These are phyloP conservation scores for Dipteronia dyeriana DNA, from an alignment of 345 rosid species.

Conservation along the genomic window DNA sequence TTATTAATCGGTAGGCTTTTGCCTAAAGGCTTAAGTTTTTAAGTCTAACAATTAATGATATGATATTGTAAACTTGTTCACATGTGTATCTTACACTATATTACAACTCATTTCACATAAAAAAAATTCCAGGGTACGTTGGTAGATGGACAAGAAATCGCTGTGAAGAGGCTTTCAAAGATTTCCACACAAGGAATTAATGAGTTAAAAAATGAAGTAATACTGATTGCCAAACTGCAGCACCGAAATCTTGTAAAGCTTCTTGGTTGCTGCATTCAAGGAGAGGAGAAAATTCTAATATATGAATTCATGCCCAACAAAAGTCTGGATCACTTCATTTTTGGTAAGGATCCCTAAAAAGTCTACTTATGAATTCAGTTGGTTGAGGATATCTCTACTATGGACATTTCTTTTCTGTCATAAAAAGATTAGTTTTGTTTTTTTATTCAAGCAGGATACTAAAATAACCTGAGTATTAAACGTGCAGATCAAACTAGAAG, in stretches of 20 bases:
- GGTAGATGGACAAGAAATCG: constrained; percentile 43
- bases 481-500: constrained; percentile 27
- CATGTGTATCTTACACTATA: no score
- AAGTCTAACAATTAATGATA: no score
- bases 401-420: no score
- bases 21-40: no score
- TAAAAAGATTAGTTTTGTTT: no score
- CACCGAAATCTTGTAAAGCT: constrained; percentile 54
- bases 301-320: constrained; percentile 40
- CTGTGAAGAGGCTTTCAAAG: constrained; percentile 48
- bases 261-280: constrained; percentile 36
- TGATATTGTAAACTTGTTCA: no score
- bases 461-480: not conserved
- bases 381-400: no score
- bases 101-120: no score
- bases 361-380: no score
- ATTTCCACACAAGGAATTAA: constrained; percentile 46
- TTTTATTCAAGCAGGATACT: not conserved
- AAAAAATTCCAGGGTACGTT: constrained; percentile 37
- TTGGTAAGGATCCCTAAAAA: constrained; percentile 5
- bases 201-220: constrained; percentile 53
- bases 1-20: no score
- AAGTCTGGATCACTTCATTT: constrained; percentile 37
- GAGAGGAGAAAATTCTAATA: constrained; percentile 34
- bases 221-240: constrained; percentile 47